Evolutionary conservation across 306 rosid species (phyloP).

Genomic region (Delonix regia): DNA sequence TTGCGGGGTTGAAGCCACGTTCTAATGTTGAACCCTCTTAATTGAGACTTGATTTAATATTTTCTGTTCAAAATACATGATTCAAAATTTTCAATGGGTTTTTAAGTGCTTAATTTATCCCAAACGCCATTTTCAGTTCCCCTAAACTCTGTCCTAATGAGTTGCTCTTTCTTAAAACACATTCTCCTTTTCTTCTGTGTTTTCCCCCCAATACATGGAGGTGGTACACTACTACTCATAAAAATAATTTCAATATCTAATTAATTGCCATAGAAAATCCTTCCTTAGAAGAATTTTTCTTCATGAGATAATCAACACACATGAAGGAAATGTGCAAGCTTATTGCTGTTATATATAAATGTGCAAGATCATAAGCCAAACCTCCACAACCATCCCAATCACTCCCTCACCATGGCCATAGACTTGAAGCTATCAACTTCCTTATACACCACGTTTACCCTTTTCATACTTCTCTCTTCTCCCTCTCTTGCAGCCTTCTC

Average conservation of each 20-base stretch:
- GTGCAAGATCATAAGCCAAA: slow-evolving; percentile 21
- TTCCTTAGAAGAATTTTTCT: background rate
- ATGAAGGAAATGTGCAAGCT: slow-evolving; percentile 1
- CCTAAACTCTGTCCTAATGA: background rate
- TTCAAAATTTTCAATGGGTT: background rate
- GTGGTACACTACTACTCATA: background rate
- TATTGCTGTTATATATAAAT: slow-evolving; percentile 30
- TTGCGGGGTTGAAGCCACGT: background rate
- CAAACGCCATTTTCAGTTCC: background rate
- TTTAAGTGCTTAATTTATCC: no score
- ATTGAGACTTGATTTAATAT: background rate
- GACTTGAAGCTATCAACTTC: slow-evolving; percentile 11
- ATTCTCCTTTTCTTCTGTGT: background rate
- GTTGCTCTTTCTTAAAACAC: background rate
- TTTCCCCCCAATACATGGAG: background rate
- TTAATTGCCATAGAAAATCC: background rate
- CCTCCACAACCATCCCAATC: background rate
- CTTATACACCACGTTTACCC: slow-evolving; percentile 29
- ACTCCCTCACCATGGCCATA: slow-evolving; percentile 34
- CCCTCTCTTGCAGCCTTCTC: slow-evolving; percentile 23
- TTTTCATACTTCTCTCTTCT: slow-evolving; percentile 20
- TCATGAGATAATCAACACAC: background rate
- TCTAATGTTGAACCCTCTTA: background rate
- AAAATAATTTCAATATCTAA: background rate
- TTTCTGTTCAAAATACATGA: background rate